Evolutionary conservation across 805 yeast species (phyloP), one percentile per base, ranked within the genome.

Genomic region (Metschnikowia koreensis): DNA sequence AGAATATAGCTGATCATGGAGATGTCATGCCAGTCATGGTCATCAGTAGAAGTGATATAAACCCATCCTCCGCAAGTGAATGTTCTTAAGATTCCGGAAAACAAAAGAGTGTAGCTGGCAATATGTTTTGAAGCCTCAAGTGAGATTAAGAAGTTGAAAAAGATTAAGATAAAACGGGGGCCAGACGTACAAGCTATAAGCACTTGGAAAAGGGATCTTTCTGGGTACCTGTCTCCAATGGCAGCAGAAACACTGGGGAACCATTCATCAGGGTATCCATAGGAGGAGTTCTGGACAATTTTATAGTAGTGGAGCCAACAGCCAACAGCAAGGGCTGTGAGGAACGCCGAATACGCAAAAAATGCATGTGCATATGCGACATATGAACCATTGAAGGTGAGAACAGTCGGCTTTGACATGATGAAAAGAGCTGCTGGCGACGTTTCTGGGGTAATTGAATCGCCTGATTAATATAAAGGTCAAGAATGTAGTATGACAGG

Each of bases 11-110:
- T 67, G 54, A 94, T 90, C 99, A 94, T 94, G 66, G 93, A 93
- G 41, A 94, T 82, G 65, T 94, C 98, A 67, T 94, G 99, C 74
- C 86, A 84, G 69, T 93, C 97, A 61, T 93, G 98, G 66, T 94
- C 97, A 68, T 94, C 99, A 0, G 97, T 90, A 7, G 97, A 88
- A 1, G 99, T 94, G 56, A 94, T 87, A 66, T 94, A 94, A 7
- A 96, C 96, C 97, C 98, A 94, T 11, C 98, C 98, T 64, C 99
- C 99, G 65, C 98, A 94, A 1, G 97, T 86, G 50, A 94, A 80
- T 0, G 99, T 94, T 69, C 99, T 82, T n/a, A 88, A 48, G 1
- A 88, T 53, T n/a, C 99, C 99, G 5, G 82, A 64, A 2, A 80
- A 44, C n/a, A 84, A 54, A 40, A 79, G 78, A 55, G 75, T 56